A percentile compares a stretch with the other conserved stretches of the same genome.
Evolutionary conservation across 2,329 filamentous ascomycete species (phyloP).

Genomic region (Fusarium temperatum): DNA sequence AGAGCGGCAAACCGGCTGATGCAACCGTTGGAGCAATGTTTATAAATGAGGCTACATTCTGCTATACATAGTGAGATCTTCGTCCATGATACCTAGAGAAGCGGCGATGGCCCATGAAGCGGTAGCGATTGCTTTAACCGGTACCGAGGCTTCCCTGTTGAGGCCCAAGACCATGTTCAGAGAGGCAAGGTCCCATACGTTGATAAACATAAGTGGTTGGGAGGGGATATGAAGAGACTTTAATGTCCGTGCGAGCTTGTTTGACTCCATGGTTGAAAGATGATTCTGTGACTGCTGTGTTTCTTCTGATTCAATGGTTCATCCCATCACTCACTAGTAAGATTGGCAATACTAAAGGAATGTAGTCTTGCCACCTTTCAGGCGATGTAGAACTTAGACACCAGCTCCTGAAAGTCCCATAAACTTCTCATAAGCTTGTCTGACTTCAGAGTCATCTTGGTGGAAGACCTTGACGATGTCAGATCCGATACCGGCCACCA

Average conservation of each 20-base stretch:
- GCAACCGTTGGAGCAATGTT: neutral
- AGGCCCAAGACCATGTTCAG: neutral
- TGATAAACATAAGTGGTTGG: neutral
- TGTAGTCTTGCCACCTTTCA: too few relatives aligned
- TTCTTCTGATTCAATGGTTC: neutral
- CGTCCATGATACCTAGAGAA: neutral
- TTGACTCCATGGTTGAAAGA: neutral
- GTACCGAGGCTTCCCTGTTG: too few relatives aligned
- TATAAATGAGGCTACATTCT: neutral
- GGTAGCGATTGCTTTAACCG: neutral
- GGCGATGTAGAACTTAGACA: neutral
- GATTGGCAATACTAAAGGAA: neutral
- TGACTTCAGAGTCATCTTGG: neutral
- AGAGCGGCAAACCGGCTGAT: neutral
- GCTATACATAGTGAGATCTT: neutral
- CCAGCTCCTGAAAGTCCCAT: neutral
- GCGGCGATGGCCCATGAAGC: neutral
- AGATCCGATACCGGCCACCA: conserved; percentile 20
- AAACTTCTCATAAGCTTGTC: neutral
- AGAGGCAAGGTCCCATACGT: neutral
- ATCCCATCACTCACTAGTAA: too few relatives aligned
- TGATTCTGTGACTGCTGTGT: neutral
- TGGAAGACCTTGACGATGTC: neutral
- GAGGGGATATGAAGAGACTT: neutral
- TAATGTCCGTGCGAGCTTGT: neutral